These are phyloP conservation scores for Magnusiomyces starmeri DNA, from an alignment of 1,139 yeast genomes.

Conservation along the genomic window DNA sequence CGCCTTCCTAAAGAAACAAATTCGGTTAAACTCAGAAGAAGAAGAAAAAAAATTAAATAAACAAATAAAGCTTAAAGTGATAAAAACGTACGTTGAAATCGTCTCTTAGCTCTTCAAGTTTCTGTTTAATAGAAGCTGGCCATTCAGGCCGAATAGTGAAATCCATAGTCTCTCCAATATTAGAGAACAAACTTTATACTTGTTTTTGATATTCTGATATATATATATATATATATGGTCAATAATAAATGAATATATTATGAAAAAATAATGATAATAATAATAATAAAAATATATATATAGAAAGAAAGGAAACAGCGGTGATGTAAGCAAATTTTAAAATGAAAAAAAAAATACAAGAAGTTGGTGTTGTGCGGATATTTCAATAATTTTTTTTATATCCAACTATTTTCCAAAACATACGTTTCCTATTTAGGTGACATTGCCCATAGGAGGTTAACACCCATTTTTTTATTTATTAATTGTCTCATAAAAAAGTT, in stretches of 20 bases:
- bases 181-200: no score
- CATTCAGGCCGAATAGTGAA: slow-evolving; percentile 39
- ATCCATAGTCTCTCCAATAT: no score
- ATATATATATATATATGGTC: background rate
- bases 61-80: background rate
- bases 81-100: slow-evolving; percentile 37
- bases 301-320: no score
- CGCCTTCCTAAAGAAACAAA: slow-evolving; percentile 44
- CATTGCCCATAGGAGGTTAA: no score
- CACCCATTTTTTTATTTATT: no score
- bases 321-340: no score
- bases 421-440: no score
- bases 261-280: background rate
- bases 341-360: background rate
- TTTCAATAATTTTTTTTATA: no score
- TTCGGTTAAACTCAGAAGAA: slow-evolving; percentile 1
- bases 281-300: background rate
- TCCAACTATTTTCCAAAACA: no score
- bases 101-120: slow-evolving; percentile 39
- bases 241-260: background rate
- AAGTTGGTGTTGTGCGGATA: background rate
- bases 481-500: no score
- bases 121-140: slow-evolving; percentile 33
- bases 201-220: no score
- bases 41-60: slow-evolving; percentile 2